These are phyloP conservation scores for Cryptococcus jaspeensis DNA, from an alignment of 1,284 basidiomycete genomes.

Conservation along the genomic window DNA sequence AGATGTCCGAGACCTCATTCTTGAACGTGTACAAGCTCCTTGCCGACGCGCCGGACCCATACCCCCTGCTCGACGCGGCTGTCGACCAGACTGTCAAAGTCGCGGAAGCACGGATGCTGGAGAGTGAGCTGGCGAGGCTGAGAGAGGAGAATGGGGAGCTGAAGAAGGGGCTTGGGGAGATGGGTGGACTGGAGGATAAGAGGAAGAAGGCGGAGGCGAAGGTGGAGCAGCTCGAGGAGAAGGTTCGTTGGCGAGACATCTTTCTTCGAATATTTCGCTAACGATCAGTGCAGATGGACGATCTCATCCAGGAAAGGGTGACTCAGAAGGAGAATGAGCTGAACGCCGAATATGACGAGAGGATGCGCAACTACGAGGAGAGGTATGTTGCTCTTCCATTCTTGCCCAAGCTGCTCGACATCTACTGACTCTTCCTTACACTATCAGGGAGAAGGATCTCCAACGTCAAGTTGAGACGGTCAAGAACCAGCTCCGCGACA, in stretches of 20 bases:
- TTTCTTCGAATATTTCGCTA: background rate
- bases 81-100: conserved; percentile 88
- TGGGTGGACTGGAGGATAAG: conserved; percentile 65
- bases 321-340: conserved; percentile 90
- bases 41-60: conserved; percentile 92
- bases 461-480: conserved; percentile 79
- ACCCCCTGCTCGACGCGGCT: conserved; percentile 88
- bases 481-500: conserved; percentile 82
- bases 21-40: conserved; percentile 89
- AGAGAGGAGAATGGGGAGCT: conserved; percentile 77
- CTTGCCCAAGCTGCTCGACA: background rate
- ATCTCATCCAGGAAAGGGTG: conserved; percentile 79
- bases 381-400: conserved; percentile 58
- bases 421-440: background rate
- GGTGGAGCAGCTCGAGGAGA: conserved; percentile 76
- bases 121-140: conserved; percentile 67
- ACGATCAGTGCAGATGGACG: conserved; percentile 71
- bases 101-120: conserved; percentile 71
- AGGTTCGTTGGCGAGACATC: conserved; percentile 56
- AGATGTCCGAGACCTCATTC: conserved; percentile 88
- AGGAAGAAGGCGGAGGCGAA: conserved; percentile 72
- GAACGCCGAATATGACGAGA: conserved; percentile 94
- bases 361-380: conserved; percentile 90
- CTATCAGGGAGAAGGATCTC: conserved; percentile 77
- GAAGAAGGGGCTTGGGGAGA: conserved; percentile 66